Evolutionary conservation across 306 rosid species (phyloP).

Genomic region (Casuarina cunninghamiana): DNA sequence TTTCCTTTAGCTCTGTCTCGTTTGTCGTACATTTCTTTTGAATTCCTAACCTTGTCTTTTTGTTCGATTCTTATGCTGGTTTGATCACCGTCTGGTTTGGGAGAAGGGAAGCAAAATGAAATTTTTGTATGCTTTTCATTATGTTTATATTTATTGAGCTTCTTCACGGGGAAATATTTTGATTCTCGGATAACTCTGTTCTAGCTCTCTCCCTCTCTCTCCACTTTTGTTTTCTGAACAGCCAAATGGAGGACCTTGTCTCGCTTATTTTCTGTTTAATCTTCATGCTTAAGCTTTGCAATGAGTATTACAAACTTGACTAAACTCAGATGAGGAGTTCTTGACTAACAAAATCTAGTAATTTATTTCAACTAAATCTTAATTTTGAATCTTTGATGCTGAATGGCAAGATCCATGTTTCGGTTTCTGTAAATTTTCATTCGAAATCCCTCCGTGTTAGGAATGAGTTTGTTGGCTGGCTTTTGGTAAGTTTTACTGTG

Average conservation of each 20-base stretch:
- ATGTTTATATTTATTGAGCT: neutral
- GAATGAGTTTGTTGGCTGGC: no score
- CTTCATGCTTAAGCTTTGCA: no score
- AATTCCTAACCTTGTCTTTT: neutral
- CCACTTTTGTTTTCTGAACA: neutral
- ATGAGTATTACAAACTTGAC: slow-evolving; percentile 3
- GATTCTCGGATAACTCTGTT: no score
- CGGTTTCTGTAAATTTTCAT: no score
- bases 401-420: neutral
- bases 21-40: neutral
- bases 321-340: neutral
- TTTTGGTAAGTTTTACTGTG: neutral
- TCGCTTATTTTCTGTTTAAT: neutral
- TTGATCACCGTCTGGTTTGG: neutral
- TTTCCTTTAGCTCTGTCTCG: neutral
- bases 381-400: neutral
- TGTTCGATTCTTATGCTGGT: neutral
- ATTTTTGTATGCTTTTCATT: neutral
- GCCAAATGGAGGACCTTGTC: slow-evolving; percentile 12
- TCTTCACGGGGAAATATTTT: neutral
- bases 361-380: no score
- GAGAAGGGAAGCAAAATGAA: neutral
- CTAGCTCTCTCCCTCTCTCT: no score
- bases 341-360: no score
- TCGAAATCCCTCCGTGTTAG: no score